Conservation (phyloP, 768 basidiomycete genomes). For the Hortiboletus campestris region DNA sequence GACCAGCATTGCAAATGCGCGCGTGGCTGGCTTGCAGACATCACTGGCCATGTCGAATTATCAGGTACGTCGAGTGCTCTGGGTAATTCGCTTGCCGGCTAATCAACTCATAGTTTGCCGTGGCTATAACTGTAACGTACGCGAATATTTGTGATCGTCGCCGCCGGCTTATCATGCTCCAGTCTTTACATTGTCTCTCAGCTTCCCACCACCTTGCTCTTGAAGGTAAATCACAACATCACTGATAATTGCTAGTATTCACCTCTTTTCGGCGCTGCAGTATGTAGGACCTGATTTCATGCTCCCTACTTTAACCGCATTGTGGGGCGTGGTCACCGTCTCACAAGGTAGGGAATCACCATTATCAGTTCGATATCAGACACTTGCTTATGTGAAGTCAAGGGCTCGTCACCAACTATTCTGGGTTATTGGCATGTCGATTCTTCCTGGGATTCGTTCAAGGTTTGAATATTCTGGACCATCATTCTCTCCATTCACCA, state of each 20-base stretch:
- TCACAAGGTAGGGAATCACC: neutral
- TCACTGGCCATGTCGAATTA: slow-evolving; percentile 39
- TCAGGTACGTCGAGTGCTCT: slow-evolving; percentile 14
- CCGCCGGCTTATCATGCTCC: neutral
- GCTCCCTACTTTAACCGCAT: neutral
- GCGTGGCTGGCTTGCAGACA: slow-evolving; percentile 56
- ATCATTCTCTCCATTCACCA: neutral
- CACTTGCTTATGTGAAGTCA: neutral
- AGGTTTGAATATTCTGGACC: slow-evolving; percentile 35
- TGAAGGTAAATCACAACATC: slow-evolving; percentile 36
- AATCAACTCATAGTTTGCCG: slow-evolving; percentile 29
- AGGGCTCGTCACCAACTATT: slow-evolving; percentile 51
- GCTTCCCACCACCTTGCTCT: slow-evolving; percentile 59
- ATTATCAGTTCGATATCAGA: neutral
- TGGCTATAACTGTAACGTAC: slow-evolving; percentile 30
- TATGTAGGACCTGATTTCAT: neutral
- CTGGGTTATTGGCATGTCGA: slow-evolving; percentile 52
- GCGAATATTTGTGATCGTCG: neutral
- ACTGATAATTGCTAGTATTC: neutral
- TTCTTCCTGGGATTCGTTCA: slow-evolving; percentile 55
- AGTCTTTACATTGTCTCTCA: slow-evolving; percentile 47
- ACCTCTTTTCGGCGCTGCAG: neutral
- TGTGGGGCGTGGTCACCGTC: neutral
- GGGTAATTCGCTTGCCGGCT: neutral
- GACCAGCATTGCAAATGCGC: slow-evolving; percentile 56